Conservation (phyloP, 2,329 filamentous ascomycete species). For the Fusarium secorum region DNA sequence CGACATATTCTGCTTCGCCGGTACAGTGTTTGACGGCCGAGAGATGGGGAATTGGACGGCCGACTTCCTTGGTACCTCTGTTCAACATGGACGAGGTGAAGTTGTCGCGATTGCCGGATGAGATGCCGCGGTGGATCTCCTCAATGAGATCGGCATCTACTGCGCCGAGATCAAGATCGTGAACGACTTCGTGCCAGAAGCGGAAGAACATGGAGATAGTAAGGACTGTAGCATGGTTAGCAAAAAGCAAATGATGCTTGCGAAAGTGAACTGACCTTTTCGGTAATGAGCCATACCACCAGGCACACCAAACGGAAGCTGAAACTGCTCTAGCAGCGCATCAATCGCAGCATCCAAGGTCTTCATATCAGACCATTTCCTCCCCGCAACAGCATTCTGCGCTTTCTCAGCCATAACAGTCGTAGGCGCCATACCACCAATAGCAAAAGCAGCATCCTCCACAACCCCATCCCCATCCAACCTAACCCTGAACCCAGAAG, state of each 20-base stretch:
- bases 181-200: background rate
- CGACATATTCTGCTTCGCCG: background rate
- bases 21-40: background rate
- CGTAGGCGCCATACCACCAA: background rate
- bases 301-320: background rate
- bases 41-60: background rate
- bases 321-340: background rate
- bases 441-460: background rate
- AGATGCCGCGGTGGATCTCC: background rate
- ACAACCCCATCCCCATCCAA: background rate
- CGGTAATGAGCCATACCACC: background rate
- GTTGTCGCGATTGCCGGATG: background rate
- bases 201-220: slow-evolving; percentile 1
- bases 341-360: background rate
- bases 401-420: background rate
- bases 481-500: background rate
- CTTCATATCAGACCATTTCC: background rate
- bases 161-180: background rate
- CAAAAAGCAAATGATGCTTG: fast-evolving
- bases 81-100: background rate
- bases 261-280: background rate
- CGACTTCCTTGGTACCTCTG: background rate
- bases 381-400: background rate
- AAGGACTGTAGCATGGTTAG: background rate
- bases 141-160: background rate